Percentiles rank a stretch among this genome's conserved stretches.
phyloP scores from a whole-genome alignment of 2,329 filamentous ascomycete species.

The Herpotrichia juniperi region DNA sequence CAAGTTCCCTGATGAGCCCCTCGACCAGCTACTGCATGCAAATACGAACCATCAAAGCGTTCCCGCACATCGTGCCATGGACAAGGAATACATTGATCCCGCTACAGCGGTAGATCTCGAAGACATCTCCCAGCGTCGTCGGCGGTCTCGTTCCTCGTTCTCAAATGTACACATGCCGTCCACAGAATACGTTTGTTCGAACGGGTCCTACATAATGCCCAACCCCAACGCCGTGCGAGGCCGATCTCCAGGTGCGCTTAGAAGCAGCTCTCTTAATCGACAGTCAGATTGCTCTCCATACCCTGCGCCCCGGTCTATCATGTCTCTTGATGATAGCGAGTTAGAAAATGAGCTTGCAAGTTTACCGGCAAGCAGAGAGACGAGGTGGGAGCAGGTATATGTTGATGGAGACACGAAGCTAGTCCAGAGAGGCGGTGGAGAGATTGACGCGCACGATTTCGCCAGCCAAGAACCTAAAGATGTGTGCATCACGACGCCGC shows the following conservation, averaged over 20 bases:
- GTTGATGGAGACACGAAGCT: constrained; percentile 46
- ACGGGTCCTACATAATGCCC: constrained; percentile 50
- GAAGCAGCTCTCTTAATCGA: constrained; percentile 31
- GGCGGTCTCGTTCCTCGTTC: constrained; percentile 36
- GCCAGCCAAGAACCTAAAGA: constrained; percentile 38
- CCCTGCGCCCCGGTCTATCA: constrained; percentile 40
- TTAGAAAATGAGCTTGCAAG: constrained; percentile 43
- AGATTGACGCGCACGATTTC: constrained; percentile 40
- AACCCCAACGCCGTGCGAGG: constrained; percentile 27
- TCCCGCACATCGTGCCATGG: constrained; percentile 49
- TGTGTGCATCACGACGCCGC: constrained; percentile 43
- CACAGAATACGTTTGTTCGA: constrained; percentile 52
- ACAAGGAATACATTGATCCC: constrained; percentile 57
- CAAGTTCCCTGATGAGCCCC: constrained; percentile 34
- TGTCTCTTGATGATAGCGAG: constrained; percentile 47
- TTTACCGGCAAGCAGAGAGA: constrained; percentile 40
- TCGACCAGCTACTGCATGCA: constrained; percentile 20
- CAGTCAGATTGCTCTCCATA: constrained; percentile 45
- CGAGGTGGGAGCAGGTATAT: constrained; percentile 47
- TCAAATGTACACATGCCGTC: constrained; percentile 43
- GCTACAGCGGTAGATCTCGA: constrained; percentile 50
- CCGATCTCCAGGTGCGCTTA: constrained; percentile 25
- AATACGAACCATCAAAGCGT: constrained; percentile 38
- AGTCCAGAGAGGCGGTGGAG: constrained; percentile 38
- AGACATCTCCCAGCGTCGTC: constrained; percentile 46